Conservation (phyloP, 805 yeast genomes). For the Metschnikowia aberdeeniae region DNA sequence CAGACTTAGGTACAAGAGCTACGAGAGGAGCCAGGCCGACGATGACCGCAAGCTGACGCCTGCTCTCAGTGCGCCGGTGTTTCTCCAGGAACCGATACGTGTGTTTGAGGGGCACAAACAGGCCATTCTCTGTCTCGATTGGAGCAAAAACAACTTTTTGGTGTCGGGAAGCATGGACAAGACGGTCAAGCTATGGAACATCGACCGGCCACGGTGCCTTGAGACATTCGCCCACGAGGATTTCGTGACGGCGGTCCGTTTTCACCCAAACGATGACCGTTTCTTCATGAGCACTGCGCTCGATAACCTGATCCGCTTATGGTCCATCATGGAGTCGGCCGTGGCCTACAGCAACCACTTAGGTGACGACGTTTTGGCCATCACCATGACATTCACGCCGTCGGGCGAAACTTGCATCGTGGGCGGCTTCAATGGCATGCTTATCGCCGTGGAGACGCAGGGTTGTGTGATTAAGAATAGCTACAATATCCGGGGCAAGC, state of each 20-base stretch:
- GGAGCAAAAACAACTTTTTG: slow-evolving; percentile 85
- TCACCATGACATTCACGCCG: slow-evolving; percentile 72
- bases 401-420: slow-evolving; percentile 55
- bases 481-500: slow-evolving; percentile 20
- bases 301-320: slow-evolving; percentile 69
- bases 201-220: slow-evolving; percentile 59
- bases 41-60: slow-evolving; percentile 14
- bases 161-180: slow-evolving; percentile 81
- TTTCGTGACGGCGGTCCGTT: slow-evolving; percentile 73
- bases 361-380: slow-evolving; percentile 62
- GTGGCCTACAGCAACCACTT: slow-evolving; percentile 49
- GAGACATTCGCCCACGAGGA: slow-evolving; percentile 70
- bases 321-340: slow-evolving; percentile 76
- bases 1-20: slow-evolving; percentile 43
- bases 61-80: slow-evolving; percentile 66
- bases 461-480: slow-evolving; percentile 45
- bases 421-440: slow-evolving; percentile 77
- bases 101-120: slow-evolving; percentile 63
- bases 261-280: slow-evolving; percentile 83
- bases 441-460: slow-evolving; percentile 57
- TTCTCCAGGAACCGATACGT: slow-evolving; percentile 60
- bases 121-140: slow-evolving; percentile 71
- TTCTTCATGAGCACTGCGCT: slow-evolving; percentile 80
- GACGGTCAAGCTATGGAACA: slow-evolving; percentile 82
- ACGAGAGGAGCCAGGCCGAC: slow-evolving; percentile 17